A percentile compares a stretch with the other conserved stretches of the same genome.
phyloP scores from a whole-genome alignment of 2,329 filamentous ascomycete species.

The Botrytis sinoallii region DNA sequence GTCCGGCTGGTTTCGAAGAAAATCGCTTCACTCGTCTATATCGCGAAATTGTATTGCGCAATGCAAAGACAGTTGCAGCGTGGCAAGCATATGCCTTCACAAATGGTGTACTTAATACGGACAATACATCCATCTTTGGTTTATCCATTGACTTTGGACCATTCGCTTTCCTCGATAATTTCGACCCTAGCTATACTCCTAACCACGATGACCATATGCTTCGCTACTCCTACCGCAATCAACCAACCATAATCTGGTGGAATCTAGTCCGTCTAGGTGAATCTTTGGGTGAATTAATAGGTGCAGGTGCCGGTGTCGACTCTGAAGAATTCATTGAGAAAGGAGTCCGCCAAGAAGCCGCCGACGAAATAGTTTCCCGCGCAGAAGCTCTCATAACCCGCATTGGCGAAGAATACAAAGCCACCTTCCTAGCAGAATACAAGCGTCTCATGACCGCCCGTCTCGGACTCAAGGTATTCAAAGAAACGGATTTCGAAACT shows the following conservation, averaged over 20 bases:
- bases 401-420: constrained; percentile 82
- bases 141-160: constrained; percentile 93
- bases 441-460: constrained; percentile 77
- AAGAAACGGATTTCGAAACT: constrained; percentile 72
- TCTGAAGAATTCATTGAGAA: constrained; percentile 65
- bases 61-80: constrained; percentile 81
- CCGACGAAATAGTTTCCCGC: constrained; percentile 67
- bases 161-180: constrained; percentile 97
- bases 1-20: constrained; percentile 64
- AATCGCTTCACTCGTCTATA: constrained; percentile 88
- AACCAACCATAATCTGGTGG: constrained; percentile 98
- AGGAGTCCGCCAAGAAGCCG: constrained; percentile 67
- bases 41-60: constrained; percentile 79
- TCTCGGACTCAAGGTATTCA: constrained; percentile 68
- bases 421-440: constrained; percentile 85
- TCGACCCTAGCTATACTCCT: constrained; percentile 90
- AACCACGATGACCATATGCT: constrained; percentile 92
- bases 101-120: constrained; percentile 96
- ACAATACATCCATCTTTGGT: constrained; percentile 90
- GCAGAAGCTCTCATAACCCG: constrained; percentile 82
- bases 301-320: constrained; percentile 71
- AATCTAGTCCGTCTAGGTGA: constrained; percentile 91
- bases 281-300: constrained; percentile 81
- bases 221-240: constrained; percentile 89
- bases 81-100: constrained; percentile 99